phyloP scores from a whole-genome alignment of 73 alveolate genomes.

The Paramecium tetraurelia region DNA sequence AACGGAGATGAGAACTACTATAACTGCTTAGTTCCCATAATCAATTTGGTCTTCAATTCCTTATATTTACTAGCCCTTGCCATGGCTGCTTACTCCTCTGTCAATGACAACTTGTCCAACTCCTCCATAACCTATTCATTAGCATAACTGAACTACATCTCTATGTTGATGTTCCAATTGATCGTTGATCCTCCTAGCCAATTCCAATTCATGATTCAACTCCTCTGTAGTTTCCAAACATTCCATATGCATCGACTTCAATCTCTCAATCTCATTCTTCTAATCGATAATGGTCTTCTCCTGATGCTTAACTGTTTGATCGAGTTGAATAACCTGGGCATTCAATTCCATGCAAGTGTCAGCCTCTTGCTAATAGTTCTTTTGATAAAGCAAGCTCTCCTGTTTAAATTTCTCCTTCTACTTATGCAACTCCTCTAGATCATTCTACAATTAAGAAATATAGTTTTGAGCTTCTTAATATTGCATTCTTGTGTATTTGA shows the following conservation, averaged over 20 bases:
- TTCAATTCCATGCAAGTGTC: constrained; percentile 33
- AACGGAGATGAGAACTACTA: constrained; percentile 8
- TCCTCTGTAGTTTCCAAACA: not conserved
- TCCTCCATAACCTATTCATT: not conserved
- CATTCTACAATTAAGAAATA: constrained; percentile 25
- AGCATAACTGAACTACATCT: not conserved
- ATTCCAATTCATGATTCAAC: not conserved
- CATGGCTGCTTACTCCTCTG: not conserved
- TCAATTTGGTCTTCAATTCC: constrained; percentile 13
- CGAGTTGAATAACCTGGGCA: constrained; percentile 15
- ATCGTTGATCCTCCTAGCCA: not conserved
- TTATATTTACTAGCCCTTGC: not conserved
- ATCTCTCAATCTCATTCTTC: constrained; percentile 20
- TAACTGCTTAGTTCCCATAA: not conserved
- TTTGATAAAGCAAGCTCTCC: constrained; percentile 1
- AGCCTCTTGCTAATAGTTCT: constrained; percentile 29
- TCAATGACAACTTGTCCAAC: not conserved
- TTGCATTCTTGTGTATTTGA: constrained; percentile 18
- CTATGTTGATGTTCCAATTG: not conserved
- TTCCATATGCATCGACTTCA: not conserved
- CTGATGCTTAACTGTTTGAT: constrained; percentile 9
- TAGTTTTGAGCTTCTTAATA: constrained; percentile 41
- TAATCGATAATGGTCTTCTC: not conserved
- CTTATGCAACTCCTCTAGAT: constrained; percentile 34
- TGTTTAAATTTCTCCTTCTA: constrained; percentile 6